These are phyloP conservation scores for Candida alai DNA, from an alignment of 805 yeast species.

Conservation along the genomic window DNA sequence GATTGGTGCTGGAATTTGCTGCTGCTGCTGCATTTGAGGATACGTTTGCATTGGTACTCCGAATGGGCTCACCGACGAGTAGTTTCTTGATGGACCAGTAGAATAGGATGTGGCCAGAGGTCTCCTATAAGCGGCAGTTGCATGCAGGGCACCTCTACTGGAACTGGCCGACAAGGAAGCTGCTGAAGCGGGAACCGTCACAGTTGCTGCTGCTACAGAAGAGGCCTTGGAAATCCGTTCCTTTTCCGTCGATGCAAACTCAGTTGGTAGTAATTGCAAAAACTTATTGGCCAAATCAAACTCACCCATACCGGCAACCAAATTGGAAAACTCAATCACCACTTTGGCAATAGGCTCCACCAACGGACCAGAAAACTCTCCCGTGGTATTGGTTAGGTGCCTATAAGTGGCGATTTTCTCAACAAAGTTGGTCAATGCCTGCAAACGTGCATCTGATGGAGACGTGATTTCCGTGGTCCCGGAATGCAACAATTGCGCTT, in stretches of 20 bases:
- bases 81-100: too few relatives aligned
- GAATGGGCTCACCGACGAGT: too few relatives aligned
- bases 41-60: too few relatives aligned
- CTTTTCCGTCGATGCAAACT: constrained; percentile 68
- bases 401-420: constrained; percentile 80
- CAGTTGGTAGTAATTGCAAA: constrained; percentile 67
- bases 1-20: constrained; percentile 3
- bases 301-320: constrained; percentile 78
- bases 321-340: constrained; percentile 76
- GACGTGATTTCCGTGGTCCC: constrained; percentile 46
- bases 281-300: constrained; percentile 75
- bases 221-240: constrained; percentile 71
- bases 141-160: constrained; percentile 15
- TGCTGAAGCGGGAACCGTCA: not conserved
- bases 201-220: not conserved
- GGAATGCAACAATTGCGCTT: constrained; percentile 40
- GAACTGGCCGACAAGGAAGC: constrained; percentile 7
- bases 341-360: constrained; percentile 52
- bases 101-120: too few relatives aligned
- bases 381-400: constrained; percentile 39
- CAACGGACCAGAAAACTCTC: constrained; percentile 38
- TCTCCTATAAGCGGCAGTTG: constrained; percentile 13
- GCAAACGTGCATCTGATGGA: constrained; percentile 79
- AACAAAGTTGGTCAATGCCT: constrained; percentile 74
- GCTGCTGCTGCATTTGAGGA: constrained; percentile 8